These are phyloP conservation scores for Phytophthora tentaculata DNA, from an alignment of 352 stramenopile genomes.

Conservation along the genomic window DNA sequence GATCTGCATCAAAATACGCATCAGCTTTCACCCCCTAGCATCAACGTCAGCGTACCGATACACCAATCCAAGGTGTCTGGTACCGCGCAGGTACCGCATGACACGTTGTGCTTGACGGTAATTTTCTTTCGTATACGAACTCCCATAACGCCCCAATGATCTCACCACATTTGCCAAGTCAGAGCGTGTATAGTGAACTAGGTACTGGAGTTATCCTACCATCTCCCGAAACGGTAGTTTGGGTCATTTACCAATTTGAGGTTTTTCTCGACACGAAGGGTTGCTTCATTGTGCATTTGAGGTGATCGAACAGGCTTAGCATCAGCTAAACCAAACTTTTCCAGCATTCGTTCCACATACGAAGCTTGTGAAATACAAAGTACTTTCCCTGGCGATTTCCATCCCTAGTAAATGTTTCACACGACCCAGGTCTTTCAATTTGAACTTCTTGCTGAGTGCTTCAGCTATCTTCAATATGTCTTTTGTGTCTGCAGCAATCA, in stretches of 20 bases:
- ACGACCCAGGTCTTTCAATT: too few relatives aligned
- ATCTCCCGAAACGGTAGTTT: neutral
- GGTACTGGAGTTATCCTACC: neutral
- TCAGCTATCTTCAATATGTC: too few relatives aligned
- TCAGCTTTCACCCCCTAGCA: neutral
- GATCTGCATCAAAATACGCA: conserved; percentile 11
- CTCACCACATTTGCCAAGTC: neutral
- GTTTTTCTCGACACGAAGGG: neutral
- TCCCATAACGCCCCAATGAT: neutral
- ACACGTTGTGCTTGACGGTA: too few relatives aligned
- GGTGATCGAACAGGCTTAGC: neutral
- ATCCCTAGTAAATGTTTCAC: too few relatives aligned
- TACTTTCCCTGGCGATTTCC: too few relatives aligned
- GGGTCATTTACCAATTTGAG: neutral
- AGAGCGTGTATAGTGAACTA: neutral
- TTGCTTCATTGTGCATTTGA: neutral
- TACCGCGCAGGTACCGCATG: conserved; percentile 10
- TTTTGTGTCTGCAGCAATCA: too few relatives aligned
- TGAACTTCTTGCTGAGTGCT: too few relatives aligned
- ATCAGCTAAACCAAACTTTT: neutral
- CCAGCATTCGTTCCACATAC: neutral
- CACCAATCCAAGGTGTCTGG: conserved; percentile 3
- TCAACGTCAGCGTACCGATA: conserved; percentile 6
- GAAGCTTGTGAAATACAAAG: neutral
- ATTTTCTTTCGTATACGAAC: neutral